Percentiles rank a stretch among this genome's conserved stretches.
phyloP scores from a whole-genome alignment of 2,329 filamentous ascomycete genomes.

The Botryotinia convoluta region DNA sequence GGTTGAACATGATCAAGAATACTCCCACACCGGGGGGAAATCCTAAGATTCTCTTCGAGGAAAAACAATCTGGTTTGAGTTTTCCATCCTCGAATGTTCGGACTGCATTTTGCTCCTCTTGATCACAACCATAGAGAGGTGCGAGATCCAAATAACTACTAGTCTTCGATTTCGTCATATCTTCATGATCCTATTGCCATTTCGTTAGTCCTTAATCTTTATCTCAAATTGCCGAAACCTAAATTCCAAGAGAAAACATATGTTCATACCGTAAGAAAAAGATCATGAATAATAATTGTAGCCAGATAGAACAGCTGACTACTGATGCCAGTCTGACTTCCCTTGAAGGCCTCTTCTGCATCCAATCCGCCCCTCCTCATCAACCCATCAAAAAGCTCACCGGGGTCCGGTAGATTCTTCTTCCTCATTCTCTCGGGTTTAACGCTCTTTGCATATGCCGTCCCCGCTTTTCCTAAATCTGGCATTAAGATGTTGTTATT shows the following conservation, averaged over 20 bases:
- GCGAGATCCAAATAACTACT: conserved; percentile 47
- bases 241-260: not conserved
- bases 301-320: conserved; percentile 48
- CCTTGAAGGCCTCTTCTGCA: not conserved
- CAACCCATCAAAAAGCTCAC: conserved; percentile 53
- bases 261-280: conserved; percentile 39
- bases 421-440: conserved; percentile 57
- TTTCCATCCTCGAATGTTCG: conserved; percentile 65
- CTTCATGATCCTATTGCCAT: conserved; percentile 7
- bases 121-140: conserved; percentile 44
- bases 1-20: conserved; percentile 72
- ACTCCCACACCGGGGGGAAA: conserved; percentile 72
- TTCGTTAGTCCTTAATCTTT: not conserved
- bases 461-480: conserved; percentile 63
- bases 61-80: conserved; percentile 70
- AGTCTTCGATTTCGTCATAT: conserved; percentile 14
- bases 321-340: conserved; percentile 45
- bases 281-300: conserved; percentile 51
- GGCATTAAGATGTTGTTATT: conserved; percentile 51
- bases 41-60: conserved; percentile 66
- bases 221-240: not conserved
- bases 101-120: conserved; percentile 29
- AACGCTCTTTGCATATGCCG: conserved; percentile 63
- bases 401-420: conserved; percentile 60
- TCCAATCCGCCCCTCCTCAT: conserved; percentile 54